Conservation (phyloP, 768 basidiomycete species). For the Clathrus columnatus region DNA sequence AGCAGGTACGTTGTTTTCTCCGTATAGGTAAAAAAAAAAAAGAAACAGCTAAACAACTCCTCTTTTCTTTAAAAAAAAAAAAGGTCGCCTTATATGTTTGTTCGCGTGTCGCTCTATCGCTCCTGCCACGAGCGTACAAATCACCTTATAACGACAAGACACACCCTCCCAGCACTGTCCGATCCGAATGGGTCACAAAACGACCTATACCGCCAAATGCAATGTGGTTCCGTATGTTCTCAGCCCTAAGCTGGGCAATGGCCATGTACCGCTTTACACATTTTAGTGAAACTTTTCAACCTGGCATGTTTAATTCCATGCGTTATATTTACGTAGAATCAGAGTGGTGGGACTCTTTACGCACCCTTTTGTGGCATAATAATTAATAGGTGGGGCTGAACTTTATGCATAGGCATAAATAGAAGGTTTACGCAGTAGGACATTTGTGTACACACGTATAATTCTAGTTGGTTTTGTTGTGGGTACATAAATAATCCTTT, state of each 20-base stretch:
- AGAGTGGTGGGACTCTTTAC: constrained; percentile 72
- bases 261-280: constrained; percentile 96
- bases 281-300: constrained; percentile 83
- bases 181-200: constrained; percentile 16
- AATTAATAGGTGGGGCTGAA: constrained; percentile 40
- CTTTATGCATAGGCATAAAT: too few relatives aligned
- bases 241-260: constrained; percentile 85
- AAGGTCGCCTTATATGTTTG: constrained; percentile 96
- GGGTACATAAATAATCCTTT: too few relatives aligned
- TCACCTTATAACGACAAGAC: constrained; percentile 24
- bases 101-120: constrained; percentile 84
- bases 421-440: too few relatives aligned
- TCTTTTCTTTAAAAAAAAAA: not conserved
- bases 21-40: not conserved
- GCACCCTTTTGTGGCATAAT: constrained; percentile 89
- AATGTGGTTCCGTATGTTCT: constrained; percentile 76
- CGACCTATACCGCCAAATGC: constrained; percentile 78
- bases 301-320: constrained; percentile 96
- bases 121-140: constrained; percentile 67
- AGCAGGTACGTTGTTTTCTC: constrained; percentile 54
- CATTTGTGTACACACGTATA: too few relatives aligned
- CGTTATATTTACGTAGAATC: constrained; percentile 92
- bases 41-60: not conserved
- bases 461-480: too few relatives aligned
- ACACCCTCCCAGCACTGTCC: constrained; percentile 36